A percentile compares a stretch with the other conserved stretches of the same genome.
phyloP scores from a whole-genome alignment of 345 rosid genomes.

The Aquilaria malaccensis region DNA sequence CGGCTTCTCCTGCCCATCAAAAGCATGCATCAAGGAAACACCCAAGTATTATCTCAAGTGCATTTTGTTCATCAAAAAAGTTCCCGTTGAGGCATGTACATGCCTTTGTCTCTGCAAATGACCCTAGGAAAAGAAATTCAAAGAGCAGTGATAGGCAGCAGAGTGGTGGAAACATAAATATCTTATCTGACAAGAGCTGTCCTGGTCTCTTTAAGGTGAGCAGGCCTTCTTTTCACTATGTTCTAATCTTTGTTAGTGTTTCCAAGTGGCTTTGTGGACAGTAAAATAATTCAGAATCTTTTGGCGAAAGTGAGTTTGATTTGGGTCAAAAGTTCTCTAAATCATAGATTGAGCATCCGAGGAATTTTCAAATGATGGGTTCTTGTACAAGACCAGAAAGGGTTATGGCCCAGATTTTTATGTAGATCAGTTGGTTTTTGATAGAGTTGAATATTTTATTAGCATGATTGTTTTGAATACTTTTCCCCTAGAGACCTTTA shows the following conservation, averaged over 20 bases:
- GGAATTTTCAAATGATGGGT: no score
- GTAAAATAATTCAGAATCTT: not conserved
- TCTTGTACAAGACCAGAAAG: no score
- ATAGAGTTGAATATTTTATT: no score
- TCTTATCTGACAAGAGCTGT: conserved; percentile 31
- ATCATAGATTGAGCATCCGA: no score
- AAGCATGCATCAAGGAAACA: conserved; percentile 60
- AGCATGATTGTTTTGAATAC: no score
- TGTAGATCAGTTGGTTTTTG: no score
- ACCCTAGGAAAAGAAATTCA: conserved; percentile 33
- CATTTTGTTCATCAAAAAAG: conserved; percentile 79
- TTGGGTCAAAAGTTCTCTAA: no score
- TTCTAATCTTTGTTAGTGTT: no score
- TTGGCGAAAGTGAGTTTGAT: no score
- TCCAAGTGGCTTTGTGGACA: not conserved
- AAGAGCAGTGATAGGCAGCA: conserved; percentile 31
- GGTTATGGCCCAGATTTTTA: no score
- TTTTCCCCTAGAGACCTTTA: no score
- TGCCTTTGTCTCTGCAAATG: conserved; percentile 39
- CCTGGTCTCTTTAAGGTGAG: conserved; percentile 41
- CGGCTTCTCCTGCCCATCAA: conserved; percentile 67
- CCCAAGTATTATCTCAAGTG: conserved; percentile 70
- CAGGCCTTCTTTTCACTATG: not conserved
- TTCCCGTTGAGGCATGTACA: conserved; percentile 56
- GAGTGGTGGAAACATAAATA: conserved; percentile 17